Evolutionary conservation across 1,284 basidiomycete species (phyloP).

Genomic region (Trametes polyzona): DNA sequence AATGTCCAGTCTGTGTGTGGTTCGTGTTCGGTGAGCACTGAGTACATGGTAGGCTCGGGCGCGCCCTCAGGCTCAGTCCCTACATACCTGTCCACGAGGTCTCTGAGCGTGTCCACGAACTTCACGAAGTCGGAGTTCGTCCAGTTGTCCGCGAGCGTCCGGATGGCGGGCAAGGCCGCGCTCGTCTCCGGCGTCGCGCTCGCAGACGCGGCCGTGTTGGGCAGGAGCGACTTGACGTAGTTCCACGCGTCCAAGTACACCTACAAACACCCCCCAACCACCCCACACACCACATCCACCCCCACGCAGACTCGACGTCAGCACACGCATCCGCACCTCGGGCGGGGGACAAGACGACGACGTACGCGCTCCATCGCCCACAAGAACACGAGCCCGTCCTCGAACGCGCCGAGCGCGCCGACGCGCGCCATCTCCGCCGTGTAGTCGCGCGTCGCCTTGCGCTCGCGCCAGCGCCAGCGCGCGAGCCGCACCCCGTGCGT

Average conservation of each 20-base stretch:
- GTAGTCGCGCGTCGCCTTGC: constrained; percentile 67
- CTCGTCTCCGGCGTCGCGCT: constrained; percentile 21
- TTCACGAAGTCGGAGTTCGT: constrained; percentile 60
- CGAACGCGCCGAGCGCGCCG: constrained; percentile 48
- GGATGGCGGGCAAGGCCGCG: constrained; percentile 42
- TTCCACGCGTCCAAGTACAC: constrained; percentile 71
- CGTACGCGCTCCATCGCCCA: constrained; percentile 80
- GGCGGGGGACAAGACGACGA: background rate
- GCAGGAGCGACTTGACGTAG: constrained; percentile 44
- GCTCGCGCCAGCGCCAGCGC: constrained; percentile 57
- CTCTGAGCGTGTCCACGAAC: constrained; percentile 61
- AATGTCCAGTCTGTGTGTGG: constrained; percentile 44
- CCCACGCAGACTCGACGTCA: constrained; percentile 20
- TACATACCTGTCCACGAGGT: constrained; percentile 51
- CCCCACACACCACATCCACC: constrained; percentile 28
- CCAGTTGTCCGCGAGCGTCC: constrained; percentile 66
- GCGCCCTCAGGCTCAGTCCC: background rate
- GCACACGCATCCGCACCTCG: background rate
- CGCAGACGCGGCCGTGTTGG: too few relatives aligned
- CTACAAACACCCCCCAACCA: constrained; percentile 22
- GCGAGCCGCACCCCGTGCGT: constrained; percentile 49
- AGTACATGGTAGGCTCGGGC: background rate
- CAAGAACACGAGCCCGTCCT: constrained; percentile 70
- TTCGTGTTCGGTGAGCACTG: too few relatives aligned
- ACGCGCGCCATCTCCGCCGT: constrained; percentile 70